These are phyloP conservation scores for Tephrocybe sp. DNA, from an alignment of 768 basidiomycete genomes.

Conservation along the genomic window DNA sequence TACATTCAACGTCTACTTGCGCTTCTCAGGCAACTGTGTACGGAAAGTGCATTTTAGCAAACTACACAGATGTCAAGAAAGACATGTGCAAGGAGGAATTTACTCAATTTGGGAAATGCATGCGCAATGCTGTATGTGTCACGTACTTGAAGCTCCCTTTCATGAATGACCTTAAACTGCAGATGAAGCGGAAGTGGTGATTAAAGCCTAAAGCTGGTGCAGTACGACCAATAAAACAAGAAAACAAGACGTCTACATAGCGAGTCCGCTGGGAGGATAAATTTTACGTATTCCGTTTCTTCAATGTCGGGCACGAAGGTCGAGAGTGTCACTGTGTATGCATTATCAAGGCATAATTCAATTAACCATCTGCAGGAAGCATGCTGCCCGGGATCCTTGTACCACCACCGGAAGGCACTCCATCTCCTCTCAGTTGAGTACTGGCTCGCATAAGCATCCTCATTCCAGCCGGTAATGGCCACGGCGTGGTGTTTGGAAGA, in stretches of 20 bases:
- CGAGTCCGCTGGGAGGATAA: too few relatives aligned
- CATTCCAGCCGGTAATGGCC: slow-evolving; percentile 48
- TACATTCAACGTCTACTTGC: slow-evolving; percentile 73
- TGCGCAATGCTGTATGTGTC: slow-evolving; percentile 69
- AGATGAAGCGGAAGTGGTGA: slow-evolving; percentile 38
- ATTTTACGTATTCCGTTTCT: too few relatives aligned
- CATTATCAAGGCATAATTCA: neutral
- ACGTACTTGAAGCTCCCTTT: neutral
- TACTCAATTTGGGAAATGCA: slow-evolving; percentile 76
- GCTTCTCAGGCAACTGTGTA: slow-evolving; percentile 73
- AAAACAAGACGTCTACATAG: too few relatives aligned
- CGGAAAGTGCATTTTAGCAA: slow-evolving; percentile 83
- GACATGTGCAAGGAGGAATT: slow-evolving; percentile 88
- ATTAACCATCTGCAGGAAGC: slow-evolving; percentile 26
- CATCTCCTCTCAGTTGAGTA: slow-evolving; percentile 38
- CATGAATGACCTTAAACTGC: neutral
- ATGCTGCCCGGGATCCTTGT: slow-evolving; percentile 38
- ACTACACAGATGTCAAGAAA: slow-evolving; percentile 82
- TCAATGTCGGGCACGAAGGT: too few relatives aligned
- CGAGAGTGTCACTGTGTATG: too few relatives aligned
- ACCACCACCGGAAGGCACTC: slow-evolving; percentile 22
- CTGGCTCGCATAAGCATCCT: slow-evolving; percentile 53
- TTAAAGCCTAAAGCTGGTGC: neutral
- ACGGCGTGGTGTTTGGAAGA: slow-evolving; percentile 60
- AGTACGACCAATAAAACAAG: neutral